Evolutionary conservation across 2,329 filamentous ascomycete genomes (phyloP), one percentile per base, ranked within the genome.

Genomic region (Chaetomium sp.): DNA sequence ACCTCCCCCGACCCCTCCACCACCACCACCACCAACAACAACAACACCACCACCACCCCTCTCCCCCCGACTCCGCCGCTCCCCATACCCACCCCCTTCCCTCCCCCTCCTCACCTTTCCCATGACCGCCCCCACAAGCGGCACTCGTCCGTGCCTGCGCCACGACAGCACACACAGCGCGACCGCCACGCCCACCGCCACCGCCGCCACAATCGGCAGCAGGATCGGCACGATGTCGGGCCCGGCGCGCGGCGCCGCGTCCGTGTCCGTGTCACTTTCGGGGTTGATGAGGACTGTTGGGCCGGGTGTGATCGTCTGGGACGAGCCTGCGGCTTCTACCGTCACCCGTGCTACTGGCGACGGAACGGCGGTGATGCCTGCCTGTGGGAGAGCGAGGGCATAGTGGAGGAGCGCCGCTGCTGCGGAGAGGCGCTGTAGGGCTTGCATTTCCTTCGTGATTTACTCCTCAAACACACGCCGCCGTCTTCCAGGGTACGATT

Each of bases 261-360:
- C n/a, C n/a, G n/a, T n/a, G n/a, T n/a, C n/a, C n/a, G n/a, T n/a
- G n/a, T n/a, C n/a, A n/a, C n/a, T n/a, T n/a, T n/a, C n/a, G n/a
- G n/a, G n/a, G n/a, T n/a, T 67, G 47, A 75, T 60, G 12, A 66
- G 64, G 19, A 77, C 70, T n/a, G 65, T 67, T 0, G 75, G 74
- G 0, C 76, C 75, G 1, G 25, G 74, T 1, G 70, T 71, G 58
- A 75, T 67, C 38, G 77, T 78, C 29, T 60, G 59, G 12, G 70
- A 69, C 7, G 51, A 58, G 61, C 75, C 75, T 13, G 57, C 33
- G 16, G 63, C 29, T 65, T 76, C 72, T 60, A 78, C 66, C 3
- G 73, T 73, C 31, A 78, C 71, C 77, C 77, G 78, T 4, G 64
- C 63, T 4, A 64, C 59, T 2, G 65, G 62, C 1, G 63, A 60